phyloP scores from a whole-genome alignment of 2,329 filamentous ascomycete genomes.

The Ophiosphaerella narmari region DNA sequence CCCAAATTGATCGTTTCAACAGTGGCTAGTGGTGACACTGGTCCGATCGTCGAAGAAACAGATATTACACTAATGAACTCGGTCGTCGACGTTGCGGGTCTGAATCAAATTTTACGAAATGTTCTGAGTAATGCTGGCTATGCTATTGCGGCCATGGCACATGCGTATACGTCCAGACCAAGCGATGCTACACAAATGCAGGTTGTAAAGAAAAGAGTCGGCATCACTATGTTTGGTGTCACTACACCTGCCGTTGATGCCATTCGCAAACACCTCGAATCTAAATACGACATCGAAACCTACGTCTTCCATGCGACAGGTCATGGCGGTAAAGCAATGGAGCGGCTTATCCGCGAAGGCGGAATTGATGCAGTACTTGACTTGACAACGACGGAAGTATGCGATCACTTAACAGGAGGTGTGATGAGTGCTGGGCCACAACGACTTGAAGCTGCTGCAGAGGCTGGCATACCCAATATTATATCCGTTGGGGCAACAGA shows the following conservation, averaged over 20 bases:
- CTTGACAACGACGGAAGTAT: conserved; percentile 71
- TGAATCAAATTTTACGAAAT: conserved; percentile 62
- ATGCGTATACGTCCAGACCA: conserved; percentile 44
- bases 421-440: conserved; percentile 63
- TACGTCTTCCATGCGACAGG: conserved; percentile 74
- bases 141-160: conserved; percentile 64
- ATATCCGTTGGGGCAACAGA: conserved; percentile 55
- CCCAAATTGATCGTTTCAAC: conserved; percentile 74
- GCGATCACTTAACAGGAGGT: conserved; percentile 66
- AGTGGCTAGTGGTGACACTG: conserved; percentile 69
- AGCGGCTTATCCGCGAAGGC: conserved; percentile 62
- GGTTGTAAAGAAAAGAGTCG: conserved; percentile 56
- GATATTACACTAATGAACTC: conserved; percentile 74
- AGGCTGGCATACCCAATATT: conserved; percentile 62
- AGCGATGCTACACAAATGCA: background rate
- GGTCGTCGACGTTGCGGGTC: conserved; percentile 71
- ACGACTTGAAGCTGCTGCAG: conserved; percentile 62
- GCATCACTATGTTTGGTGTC: conserved; percentile 75
- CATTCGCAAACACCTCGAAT: conserved; percentile 56
- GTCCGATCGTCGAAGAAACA: conserved; percentile 67
- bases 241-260: conserved; percentile 68
- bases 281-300: conserved; percentile 54
- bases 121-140: conserved; percentile 67
- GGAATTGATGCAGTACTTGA: conserved; percentile 70
- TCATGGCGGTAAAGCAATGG: conserved; percentile 70